Base-by-base conservation (phyloP, 2,329 filamentous ascomycete genomes). In the Tricladium varicosporioides region DNA sequence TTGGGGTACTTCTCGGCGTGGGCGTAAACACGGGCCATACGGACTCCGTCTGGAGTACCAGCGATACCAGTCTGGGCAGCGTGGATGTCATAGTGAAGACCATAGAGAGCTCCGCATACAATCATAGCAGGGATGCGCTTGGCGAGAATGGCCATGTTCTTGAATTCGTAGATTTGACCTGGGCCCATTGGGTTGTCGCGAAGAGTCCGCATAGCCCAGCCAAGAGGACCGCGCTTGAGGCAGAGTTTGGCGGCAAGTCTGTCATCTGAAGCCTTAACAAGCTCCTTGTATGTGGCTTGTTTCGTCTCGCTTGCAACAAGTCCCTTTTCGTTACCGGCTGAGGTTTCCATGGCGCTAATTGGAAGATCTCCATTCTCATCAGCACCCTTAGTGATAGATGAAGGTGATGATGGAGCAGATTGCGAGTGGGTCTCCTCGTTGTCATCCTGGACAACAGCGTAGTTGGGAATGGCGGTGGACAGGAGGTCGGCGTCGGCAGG, bases 31-130 rank as follows among this genome's bases (percentile, higher is more conserved):
- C 81, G 77, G 67, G 81, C 75, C 87, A 91, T 90, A 60, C 89
- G 86, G 36, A 75, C 75, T 57, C 88, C 89, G 59, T 92, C 88
- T 5, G 88, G 88, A 1, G 88, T 91, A 18, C 88, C 88, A 11
- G 77, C 69, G 46, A 90, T 80, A 69, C 89, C 89, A 52, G 78
- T 78, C 76, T 92, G 89, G 4, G 87, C 87, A 49, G 82, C 80
- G 78, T 92, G 89, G 67, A 92, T 93, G 65, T 93, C 89, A 75
- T 92, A 93, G 79, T 92, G 79, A 22, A 87, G 70, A 71, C 90
- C 90, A 70, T 93, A 93, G 51, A 92, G 81, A 14, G 78, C 69
- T 54, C 79, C 88, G 62, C 77, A 78, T 45, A 85, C 78, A 60
- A 89, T 70, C 73, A 80, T 80, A 51, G 90, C 88, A 0, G 89